A percentile compares a stretch with the other conserved stretches of the same genome.
phyloP scores from a whole-genome alignment of 345 rosid genomes.

The Abelmoschus esculentus region DNA sequence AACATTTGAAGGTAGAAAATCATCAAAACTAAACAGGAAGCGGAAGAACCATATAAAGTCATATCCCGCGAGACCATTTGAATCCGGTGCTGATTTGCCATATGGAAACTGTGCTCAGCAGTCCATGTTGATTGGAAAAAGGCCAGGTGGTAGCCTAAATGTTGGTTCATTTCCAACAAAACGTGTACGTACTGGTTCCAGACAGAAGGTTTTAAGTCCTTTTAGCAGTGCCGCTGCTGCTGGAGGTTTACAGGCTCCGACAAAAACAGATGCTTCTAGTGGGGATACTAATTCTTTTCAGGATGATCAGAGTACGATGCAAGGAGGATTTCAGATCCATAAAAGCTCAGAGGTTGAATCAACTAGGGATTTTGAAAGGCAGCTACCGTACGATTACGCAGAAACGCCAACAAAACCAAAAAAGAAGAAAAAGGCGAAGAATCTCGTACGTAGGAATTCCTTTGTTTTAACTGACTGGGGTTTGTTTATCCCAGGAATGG shows the following conservation, averaged over 20 bases:
- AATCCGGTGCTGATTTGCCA: conserved; percentile 46
- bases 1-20: conserved; percentile 47
- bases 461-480: conserved; percentile 14
- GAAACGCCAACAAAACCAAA: conserved; percentile 77
- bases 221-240: conserved; percentile 46
- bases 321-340: conserved; percentile 61
- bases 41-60: conserved; percentile 46
- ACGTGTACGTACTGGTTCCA: conserved; percentile 80
- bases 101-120: conserved; percentile 46
- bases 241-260: conserved; percentile 41
- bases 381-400: conserved; percentile 54
- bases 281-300: conserved; percentile 94
- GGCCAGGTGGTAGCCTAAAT: conserved; percentile 52
- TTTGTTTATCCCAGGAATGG: conserved; percentile 8
- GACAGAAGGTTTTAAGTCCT: conserved; percentile 70
- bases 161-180: conserved; percentile 75
- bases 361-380: conserved; percentile 57
- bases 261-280: conserved; percentile 86
- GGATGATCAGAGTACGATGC: conserved; percentile 83
- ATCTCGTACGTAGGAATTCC: conserved; percentile 38
- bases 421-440: conserved; percentile 79
- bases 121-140: conserved; percentile 48
- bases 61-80: conserved; percentile 18
- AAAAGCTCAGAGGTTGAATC: conserved; percentile 85
- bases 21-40: conserved; percentile 52